Base-by-base conservation (phyloP, 371 early-diverging fungal genomes). In the Syncephalis plumigaleata region DNA sequence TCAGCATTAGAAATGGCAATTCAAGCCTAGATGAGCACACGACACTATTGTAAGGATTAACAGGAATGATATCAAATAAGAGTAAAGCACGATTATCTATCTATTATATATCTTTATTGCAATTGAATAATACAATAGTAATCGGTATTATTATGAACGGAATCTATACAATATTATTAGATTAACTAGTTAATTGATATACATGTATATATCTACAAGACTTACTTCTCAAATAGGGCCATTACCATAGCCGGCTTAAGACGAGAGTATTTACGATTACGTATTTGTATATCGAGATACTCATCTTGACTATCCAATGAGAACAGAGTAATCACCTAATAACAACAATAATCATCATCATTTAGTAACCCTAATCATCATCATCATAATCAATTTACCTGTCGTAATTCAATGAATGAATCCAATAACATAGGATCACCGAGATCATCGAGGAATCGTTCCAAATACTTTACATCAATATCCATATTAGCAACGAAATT, bases 171-270 rank as follows among this genome's bases (percentile, higher is more conserved):
- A 3, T 4, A 39, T 39, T 16, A 39, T 39, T 39, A 39, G 39
- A 8, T 15, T 18, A 16, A 15, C 20, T 18, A 39, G 39, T 39
- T 15, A 36, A 36, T 36, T 36, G 15, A 36, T 15, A 9, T 36
- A 9, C 15, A 36, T 36, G 8, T 36, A 9, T 9, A 36, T 36
- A 36, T 36, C 15, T 36, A n/a, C n/a, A n/a, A n/a, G n/a, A 31
- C 4, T 58, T 71, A 87, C 90, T 87, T 90, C 69, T 87, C 90
- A 44, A 90, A 65, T 44, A 90, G 54, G 18, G 62, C 59, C 15
- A 75, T 68, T 17, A 81, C 74, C 54, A 81, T 77, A 9, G 64
- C 60, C 0, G 73, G 56, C 55, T 73, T 65, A 20, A 87, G 58
- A 42, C 75, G 63, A 18, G 68, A 52, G 56, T 83, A 90, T 51